Evolutionary conservation across 768 basidiomycete genomes (phyloP).

Genomic region (Trametes meyenii): DNA sequence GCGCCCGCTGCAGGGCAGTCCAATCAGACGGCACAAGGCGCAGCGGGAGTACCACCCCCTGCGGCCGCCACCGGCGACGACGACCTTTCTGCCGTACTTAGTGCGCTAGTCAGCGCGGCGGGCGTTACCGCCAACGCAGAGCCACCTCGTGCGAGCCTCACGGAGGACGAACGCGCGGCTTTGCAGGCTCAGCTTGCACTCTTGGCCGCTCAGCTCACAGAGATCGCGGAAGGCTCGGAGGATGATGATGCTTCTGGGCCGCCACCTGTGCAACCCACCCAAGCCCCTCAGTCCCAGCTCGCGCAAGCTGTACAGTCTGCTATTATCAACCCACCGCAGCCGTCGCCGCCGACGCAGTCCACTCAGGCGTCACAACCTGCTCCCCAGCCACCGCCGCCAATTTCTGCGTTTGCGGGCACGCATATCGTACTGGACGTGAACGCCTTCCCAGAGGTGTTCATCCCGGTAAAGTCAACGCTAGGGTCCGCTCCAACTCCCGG

Average conservation of each 20-base stretch:
- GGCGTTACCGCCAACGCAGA: slow-evolving; percentile 10
- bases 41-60: slow-evolving; percentile 8
- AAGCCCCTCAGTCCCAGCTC: not conserved
- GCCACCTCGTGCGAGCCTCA: slow-evolving; percentile 31
- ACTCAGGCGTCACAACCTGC: not conserved
- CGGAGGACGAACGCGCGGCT: slow-evolving; percentile 58
- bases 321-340: not conserved
- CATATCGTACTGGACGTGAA: slow-evolving; percentile 29
- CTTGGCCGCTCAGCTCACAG: slow-evolving; percentile 71
- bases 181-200: slow-evolving; percentile 75
- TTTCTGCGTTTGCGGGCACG: slow-evolving; percentile 13
- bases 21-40: not conserved
- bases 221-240: slow-evolving; percentile 51
- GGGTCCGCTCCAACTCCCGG: too few relatives aligned
- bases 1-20: not conserved
- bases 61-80: slow-evolving; percentile 18
- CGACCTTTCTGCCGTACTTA: slow-evolving; percentile 19
- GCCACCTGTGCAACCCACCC: not conserved
- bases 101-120: slow-evolving; percentile 9
- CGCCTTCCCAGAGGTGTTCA: slow-evolving; percentile 27
- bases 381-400: slow-evolving; percentile 10
- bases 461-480: not conserved
- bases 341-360: not conserved
- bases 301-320: not conserved
- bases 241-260: slow-evolving; percentile 30